Evolutionary conservation across 2,329 filamentous ascomycete species (phyloP).

Genomic region (Neofusicoccum sp.): DNA sequence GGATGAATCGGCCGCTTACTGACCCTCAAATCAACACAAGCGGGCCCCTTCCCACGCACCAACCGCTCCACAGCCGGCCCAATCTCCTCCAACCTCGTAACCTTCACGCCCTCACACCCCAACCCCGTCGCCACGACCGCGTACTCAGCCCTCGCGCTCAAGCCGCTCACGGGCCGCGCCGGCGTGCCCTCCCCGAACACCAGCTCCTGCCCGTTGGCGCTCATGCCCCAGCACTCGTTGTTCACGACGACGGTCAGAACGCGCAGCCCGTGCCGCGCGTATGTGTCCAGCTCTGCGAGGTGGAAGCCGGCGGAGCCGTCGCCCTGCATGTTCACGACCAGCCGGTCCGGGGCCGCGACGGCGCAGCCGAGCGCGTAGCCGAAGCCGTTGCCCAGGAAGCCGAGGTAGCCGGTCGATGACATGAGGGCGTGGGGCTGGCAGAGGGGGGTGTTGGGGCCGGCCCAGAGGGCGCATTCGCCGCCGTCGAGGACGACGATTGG

Average conservation of each 20-base stretch:
- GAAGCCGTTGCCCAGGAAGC: constrained; percentile 49
- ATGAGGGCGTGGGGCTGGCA: constrained; percentile 27
- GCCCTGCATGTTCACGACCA: constrained; percentile 46
- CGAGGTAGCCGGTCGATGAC: constrained; percentile 39
- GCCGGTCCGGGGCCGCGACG: constrained; percentile 37
- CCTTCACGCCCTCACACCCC: constrained; percentile 27
- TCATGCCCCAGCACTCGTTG: constrained; percentile 49
- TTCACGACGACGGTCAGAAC: constrained; percentile 46
- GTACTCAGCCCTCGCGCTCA: constrained; percentile 37
- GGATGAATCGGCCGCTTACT: constrained; percentile 37
- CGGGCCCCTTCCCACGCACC: constrained; percentile 28
- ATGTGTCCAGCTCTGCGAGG: constrained; percentile 47
- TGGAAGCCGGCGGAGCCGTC: constrained; percentile 49
- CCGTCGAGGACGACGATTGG: constrained; percentile 43
- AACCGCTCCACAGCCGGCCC: constrained; percentile 33
- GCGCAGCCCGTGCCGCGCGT: constrained; percentile 39
- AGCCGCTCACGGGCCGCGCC: constrained; percentile 31
- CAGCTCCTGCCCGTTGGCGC: constrained; percentile 44
- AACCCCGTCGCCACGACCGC: constrained; percentile 45
- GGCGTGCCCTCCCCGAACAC: constrained; percentile 38
- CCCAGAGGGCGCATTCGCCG: constrained; percentile 41
- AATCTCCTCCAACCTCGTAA: constrained; percentile 24
- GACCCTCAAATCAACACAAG: constrained; percentile 44
- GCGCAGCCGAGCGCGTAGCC: constrained; percentile 47
- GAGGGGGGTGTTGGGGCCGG: constrained; percentile 16